Evolutionary conservation across 257 asterid species (phyloP).

Genomic region (Paulownia fortunei): DNA sequence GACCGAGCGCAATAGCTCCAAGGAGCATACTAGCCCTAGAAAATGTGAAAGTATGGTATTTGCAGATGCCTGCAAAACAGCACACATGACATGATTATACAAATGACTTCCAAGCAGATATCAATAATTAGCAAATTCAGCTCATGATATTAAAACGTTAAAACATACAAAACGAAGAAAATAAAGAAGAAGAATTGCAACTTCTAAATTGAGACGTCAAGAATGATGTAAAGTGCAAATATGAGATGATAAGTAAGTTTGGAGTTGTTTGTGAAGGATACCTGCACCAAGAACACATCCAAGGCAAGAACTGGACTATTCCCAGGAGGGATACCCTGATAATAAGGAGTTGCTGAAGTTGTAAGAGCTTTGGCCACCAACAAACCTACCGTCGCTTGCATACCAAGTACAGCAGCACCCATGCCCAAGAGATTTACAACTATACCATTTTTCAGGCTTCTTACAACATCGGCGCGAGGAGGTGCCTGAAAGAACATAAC

Average conservation of each 20-base stretch:
- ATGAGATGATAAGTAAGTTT: background rate
- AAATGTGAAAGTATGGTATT: conserved; percentile 94
- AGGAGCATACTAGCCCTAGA: conserved; percentile 78
- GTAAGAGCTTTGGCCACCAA: conserved; percentile 99
- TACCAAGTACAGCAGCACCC: conserved; percentile 96
- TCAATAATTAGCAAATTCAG: background rate
- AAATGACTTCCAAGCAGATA: background rate
- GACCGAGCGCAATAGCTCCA: conserved; percentile 92
- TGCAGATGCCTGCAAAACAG: conserved; percentile 79
- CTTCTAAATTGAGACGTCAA: background rate
- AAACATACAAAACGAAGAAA: background rate
- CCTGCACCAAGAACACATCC: conserved; percentile 99
- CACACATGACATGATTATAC: background rate
- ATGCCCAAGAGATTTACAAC: conserved; percentile 77
- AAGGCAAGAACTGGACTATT: conserved; percentile 85
- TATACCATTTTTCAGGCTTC: conserved; percentile 85
- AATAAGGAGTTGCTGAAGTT: conserved; percentile 82
- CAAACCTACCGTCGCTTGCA: conserved; percentile 95
- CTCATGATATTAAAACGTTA: too few species aligned
- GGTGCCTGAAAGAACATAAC: conserved; percentile 79
- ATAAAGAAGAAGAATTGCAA: background rate
- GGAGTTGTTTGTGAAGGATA: conserved; percentile 37
- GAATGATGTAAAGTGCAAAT: conserved; percentile 4
- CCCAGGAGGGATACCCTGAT: conserved; percentile 79
- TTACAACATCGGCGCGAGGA: conserved; percentile 94